A percentile compares a stretch with the other conserved stretches of the same genome.
Evolutionary conservation across 768 basidiomycete species (phyloP).

Genomic region (Psilocybe cubensis): DNA sequence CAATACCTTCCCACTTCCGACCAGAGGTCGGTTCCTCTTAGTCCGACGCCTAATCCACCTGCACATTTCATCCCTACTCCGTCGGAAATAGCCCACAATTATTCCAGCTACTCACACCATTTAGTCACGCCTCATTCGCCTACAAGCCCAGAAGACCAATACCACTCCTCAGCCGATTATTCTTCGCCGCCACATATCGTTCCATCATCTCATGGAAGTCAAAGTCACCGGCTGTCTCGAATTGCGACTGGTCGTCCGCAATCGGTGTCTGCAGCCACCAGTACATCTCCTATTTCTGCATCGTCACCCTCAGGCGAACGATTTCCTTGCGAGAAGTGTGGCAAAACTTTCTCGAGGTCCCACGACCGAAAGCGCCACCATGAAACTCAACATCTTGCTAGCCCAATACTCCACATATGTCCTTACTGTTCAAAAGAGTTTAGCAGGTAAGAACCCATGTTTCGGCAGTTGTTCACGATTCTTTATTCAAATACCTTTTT

Average conservation of each 20-base stretch:
- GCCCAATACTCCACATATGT: conserved; percentile 70
- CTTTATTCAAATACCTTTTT: conserved; percentile 10
- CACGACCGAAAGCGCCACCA: conserved; percentile 85
- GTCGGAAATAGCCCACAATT: conserved; percentile 35
- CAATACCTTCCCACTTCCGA: conserved; percentile 26
- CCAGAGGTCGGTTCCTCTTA: conserved; percentile 19
- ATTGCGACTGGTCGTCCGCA: conserved; percentile 44
- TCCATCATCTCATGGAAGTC: conserved; percentile 31
- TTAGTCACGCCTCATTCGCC: conserved; percentile 24
- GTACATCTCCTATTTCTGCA: conserved; percentile 37
- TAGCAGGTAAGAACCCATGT: conserved; percentile 52
- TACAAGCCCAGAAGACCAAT: conserved; percentile 22
- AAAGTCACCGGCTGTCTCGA: conserved; percentile 36
- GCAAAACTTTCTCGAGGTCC: conserved; percentile 78
- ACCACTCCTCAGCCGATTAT: conserved; percentile 30
- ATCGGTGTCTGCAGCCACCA: conserved; percentile 36
- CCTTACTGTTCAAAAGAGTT: conserved; percentile 78
- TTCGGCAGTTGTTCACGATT: conserved; percentile 8
- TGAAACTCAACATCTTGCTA: conserved; percentile 73
- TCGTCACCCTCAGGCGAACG: conserved; percentile 58
- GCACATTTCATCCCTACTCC: conserved; percentile 37
- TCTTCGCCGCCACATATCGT: conserved; percentile 29
- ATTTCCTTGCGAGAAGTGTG: conserved; percentile 74
- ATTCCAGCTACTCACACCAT: conserved; percentile 31
- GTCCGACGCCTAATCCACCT: conserved; percentile 18